Conservation (phyloP, 2,329 filamentous ascomycete species). For the Cordyceps pruinosa region DNA sequence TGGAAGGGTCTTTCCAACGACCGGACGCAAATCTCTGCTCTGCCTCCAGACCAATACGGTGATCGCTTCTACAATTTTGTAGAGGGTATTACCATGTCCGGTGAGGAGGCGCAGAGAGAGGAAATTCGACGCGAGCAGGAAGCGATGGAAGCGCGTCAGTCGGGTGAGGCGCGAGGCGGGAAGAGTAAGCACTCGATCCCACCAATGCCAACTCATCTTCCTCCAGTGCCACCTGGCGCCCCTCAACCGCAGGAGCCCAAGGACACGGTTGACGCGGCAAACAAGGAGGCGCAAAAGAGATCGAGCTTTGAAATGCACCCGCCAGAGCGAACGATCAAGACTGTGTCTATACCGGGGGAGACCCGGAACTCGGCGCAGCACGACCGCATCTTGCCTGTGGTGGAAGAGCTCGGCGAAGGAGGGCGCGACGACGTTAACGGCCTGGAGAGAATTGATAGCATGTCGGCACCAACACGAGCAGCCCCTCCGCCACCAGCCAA, state of each 20-base stretch:
- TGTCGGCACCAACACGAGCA: conserved; percentile 38
- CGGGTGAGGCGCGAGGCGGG: conserved; percentile 32
- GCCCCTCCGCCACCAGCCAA: conserved; percentile 30
- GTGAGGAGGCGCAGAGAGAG: conserved; percentile 74
- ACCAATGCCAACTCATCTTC: conserved; percentile 40
- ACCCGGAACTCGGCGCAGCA: conserved; percentile 51
- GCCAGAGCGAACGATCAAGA: conserved; percentile 53
- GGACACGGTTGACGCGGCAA: conserved; percentile 35
- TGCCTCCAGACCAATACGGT: conserved; percentile 84
- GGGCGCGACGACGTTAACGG: conserved; percentile 41
- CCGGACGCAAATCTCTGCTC: conserved; percentile 81
- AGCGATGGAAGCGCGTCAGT: conserved; percentile 35
- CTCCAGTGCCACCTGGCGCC: conserved; percentile 34
- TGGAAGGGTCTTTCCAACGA: conserved; percentile 88
- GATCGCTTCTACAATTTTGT: conserved; percentile 94
- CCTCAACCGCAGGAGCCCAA: conserved; percentile 30
- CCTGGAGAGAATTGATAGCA: conserved; percentile 28
- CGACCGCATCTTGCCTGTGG: conserved; percentile 63
- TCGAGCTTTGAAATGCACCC: conserved; percentile 39
- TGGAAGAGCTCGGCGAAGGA: conserved; percentile 82
- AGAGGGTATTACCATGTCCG: conserved; percentile 80
- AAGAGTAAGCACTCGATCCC: conserved; percentile 30
- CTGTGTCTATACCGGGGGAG: conserved; percentile 19
- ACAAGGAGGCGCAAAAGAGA: conserved; percentile 30
- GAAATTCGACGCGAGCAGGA: conserved; percentile 52